These are phyloP conservation scores for Zymoseptoria passerinii DNA, from an alignment of 2,329 filamentous ascomycete species.

Conservation along the genomic window DNA sequence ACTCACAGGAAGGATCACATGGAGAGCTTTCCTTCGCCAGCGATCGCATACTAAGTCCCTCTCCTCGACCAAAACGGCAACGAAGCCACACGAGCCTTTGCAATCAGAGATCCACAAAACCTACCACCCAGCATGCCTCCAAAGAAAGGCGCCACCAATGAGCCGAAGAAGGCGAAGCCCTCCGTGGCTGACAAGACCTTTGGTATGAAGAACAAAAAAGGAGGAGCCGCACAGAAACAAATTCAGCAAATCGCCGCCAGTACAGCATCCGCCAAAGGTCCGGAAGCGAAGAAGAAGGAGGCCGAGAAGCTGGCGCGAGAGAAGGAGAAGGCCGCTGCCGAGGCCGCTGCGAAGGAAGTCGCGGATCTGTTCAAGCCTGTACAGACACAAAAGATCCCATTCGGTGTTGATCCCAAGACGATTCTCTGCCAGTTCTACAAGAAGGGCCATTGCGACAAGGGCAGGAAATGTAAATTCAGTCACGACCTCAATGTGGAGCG, in stretches of 20 bases:
- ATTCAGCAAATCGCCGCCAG: constrained; percentile 77
- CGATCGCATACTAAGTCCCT: not conserved
- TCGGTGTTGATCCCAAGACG: constrained; percentile 96
- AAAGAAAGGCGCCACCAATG: constrained; percentile 53
- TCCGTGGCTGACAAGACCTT: constrained; percentile 88
- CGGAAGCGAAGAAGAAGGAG: constrained; percentile 77
- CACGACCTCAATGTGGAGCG: constrained; percentile 85
- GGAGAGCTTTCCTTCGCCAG: constrained; percentile 31
- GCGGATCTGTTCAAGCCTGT: constrained; percentile 82
- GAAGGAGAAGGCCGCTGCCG: constrained; percentile 84
- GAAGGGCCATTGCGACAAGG: constrained; percentile 95
- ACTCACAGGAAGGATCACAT: constrained; percentile 13
- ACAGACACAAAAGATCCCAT: constrained; percentile 94
- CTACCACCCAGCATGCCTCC: constrained; percentile 57
- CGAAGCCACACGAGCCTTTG: not conserved
- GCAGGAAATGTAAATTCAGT: constrained; percentile 92
- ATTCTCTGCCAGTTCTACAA: constrained; percentile 95
- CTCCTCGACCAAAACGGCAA: constrained; percentile 2
- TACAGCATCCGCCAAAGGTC: constrained; percentile 63
- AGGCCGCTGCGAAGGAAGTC: constrained; percentile 71
- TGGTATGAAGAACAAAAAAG: constrained; percentile 99
- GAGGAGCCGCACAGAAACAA: constrained; percentile 76
- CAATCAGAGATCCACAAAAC: not conserved
- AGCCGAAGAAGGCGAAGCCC: constrained; percentile 48
- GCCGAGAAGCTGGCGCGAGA: constrained; percentile 59